Evolutionary conservation across 169 alveolate species (phyloP).

Genomic region (Plasmodium malariae): DNA sequence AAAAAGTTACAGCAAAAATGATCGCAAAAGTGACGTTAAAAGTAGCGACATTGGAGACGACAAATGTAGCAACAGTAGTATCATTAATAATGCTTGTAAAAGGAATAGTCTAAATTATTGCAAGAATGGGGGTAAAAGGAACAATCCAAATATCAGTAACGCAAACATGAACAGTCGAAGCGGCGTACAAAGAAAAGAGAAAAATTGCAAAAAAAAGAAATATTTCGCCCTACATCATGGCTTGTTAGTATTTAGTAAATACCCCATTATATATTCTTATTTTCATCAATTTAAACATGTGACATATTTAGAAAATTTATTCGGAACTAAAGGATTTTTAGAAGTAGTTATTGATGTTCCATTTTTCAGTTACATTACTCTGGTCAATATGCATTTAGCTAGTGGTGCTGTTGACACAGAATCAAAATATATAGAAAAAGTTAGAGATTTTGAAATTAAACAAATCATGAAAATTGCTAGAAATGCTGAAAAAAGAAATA

Average conservation of each 20-base stretch:
- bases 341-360: slow-evolving; percentile 91
- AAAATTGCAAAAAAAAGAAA: slow-evolving; percentile 18
- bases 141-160: not conserved
- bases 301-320: slow-evolving; percentile 89
- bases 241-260: slow-evolving; percentile 90
- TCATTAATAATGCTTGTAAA: not conserved
- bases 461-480: slow-evolving; percentile 89
- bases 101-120: not conserved
- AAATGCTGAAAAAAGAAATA: slow-evolving; percentile 87
- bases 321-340: slow-evolving; percentile 91
- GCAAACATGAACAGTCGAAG: not conserved
- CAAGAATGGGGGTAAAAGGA: too few relatives aligned
- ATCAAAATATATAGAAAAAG: slow-evolving; percentile 88
- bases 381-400: slow-evolving; percentile 92
- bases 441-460: slow-evolving; percentile 89
- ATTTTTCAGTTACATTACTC: slow-evolving; percentile 86
- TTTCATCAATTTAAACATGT: slow-evolving; percentile 91
- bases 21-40: too few relatives aligned
- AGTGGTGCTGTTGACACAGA: slow-evolving; percentile 93
- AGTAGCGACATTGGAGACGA: not conserved
- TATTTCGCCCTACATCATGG: slow-evolving; percentile 88
- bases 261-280: slow-evolving; percentile 88
- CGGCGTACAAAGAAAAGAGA: not conserved
- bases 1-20: too few relatives aligned
- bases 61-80: not conserved